Evolutionary conservation across 805 yeast genomes (phyloP).

Genomic region (Candida morakotiae): DNA sequence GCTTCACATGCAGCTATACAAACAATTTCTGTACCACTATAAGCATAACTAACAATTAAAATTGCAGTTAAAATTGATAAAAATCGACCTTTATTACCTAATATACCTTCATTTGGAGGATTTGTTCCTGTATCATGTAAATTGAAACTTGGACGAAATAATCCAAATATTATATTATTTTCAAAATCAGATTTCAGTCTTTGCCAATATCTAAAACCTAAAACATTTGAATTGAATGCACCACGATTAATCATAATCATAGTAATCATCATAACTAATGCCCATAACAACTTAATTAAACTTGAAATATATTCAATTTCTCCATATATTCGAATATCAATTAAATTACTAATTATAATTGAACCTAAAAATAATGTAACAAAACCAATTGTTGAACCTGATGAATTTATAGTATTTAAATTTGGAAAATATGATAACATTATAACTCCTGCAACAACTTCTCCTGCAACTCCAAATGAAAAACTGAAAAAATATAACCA

Average conservation of each 20-base stretch:
- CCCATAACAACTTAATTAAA: constrained; percentile 49
- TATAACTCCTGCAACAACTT: constrained; percentile 74
- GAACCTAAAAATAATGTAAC: constrained; percentile 55
- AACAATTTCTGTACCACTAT: constrained; percentile 79
- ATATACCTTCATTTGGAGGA: constrained; percentile 52
- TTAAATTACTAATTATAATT: constrained; percentile 49
- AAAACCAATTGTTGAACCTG: constrained; percentile 51
- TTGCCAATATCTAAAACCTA: constrained; percentile 72
- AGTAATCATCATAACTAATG: constrained; percentile 51
- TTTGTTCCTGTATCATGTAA: constrained; percentile 53
- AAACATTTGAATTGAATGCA: constrained; percentile 31
- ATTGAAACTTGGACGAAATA: constrained; percentile 71
- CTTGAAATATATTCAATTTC: constrained; percentile 68
- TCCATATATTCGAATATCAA: constrained; percentile 71
- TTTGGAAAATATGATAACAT: constrained; percentile 65
- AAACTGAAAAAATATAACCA: constrained; percentile 73
- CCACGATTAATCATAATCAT: constrained; percentile 67
- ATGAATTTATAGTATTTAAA: constrained; percentile 45
- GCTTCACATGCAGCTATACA: constrained; percentile 85
- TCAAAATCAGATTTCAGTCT: constrained; percentile 44
- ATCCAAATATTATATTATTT: constrained; percentile 54
- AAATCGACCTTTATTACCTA: constrained; percentile 58
- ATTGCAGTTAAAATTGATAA: constrained; percentile 59
- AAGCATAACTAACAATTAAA: constrained; percentile 67
- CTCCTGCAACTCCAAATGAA: constrained; percentile 71